phyloP scores from a whole-genome alignment of 192 early-diverging fungal genomes.

The Backusella sp. region DNA sequence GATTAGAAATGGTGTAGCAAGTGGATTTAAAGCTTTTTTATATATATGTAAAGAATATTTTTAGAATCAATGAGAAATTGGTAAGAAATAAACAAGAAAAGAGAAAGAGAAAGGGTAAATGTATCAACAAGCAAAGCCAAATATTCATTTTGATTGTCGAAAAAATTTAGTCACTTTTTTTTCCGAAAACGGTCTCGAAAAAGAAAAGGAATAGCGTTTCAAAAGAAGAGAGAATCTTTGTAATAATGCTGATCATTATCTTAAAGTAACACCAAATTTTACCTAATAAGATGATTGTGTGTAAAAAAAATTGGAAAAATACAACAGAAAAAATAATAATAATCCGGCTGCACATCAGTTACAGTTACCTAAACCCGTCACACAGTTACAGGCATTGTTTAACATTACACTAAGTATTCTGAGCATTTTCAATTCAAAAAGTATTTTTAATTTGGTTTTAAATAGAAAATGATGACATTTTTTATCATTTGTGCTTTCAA shows the following conservation, averaged over 20 bases:
- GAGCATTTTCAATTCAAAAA: neutral
- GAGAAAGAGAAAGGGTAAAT: neutral
- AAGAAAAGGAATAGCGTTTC: neutral
- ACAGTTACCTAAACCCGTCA: neutral
- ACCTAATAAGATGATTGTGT: neutral
- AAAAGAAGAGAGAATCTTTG: neutral
- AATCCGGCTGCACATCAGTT: neutral
- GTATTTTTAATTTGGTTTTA: neutral
- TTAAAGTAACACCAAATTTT: neutral
- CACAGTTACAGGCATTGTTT: neutral
- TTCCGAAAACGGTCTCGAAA: neutral
- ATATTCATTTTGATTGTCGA: neutral
- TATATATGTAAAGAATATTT: neutral
- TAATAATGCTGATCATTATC: slow-evolving; percentile 1
- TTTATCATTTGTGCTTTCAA: neutral
- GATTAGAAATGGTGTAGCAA: neutral
- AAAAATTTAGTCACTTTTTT: slow-evolving; percentile 8
- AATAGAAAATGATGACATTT: neutral
- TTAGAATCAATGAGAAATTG: no score
- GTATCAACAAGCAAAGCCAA: neutral
- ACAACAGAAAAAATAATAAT: neutral
- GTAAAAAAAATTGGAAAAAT: neutral
- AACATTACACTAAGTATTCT: neutral
- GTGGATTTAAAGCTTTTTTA: neutral
- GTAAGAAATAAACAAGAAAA: neutral